These are phyloP conservation scores for Biscogniauxia sp. DNA, from an alignment of 2,329 filamentous ascomycete genomes.

Conservation along the genomic window DNA sequence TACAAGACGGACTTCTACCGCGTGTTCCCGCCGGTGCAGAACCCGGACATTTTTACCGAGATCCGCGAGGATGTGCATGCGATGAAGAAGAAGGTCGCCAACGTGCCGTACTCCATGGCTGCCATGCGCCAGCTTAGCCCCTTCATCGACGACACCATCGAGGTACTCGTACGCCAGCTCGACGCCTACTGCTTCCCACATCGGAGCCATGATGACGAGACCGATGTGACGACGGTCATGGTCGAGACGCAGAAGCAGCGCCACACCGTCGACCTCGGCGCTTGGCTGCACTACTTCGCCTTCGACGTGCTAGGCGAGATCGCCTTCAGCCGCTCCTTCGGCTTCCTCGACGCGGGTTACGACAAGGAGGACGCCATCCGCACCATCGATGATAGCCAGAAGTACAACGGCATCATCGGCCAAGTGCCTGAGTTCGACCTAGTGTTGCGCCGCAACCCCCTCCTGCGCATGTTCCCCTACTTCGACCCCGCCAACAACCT, in stretches of 20 bases:
- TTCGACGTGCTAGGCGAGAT: conserved; percentile 53
- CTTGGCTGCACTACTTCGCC: conserved; percentile 43
- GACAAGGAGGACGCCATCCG: conserved; percentile 52
- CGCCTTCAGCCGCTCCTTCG: conserved; percentile 50
- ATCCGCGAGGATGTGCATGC: conserved; percentile 53
- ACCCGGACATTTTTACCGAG: conserved; percentile 59
- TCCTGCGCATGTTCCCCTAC: conserved; percentile 40
- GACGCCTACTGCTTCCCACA: conserved; percentile 35
- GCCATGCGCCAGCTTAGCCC: conserved; percentile 51
- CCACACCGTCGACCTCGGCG: conserved; percentile 44
- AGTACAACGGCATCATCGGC: conserved; percentile 52
- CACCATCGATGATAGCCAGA: conserved; percentile 51
- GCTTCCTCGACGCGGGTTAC: conserved; percentile 47
- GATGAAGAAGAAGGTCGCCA: conserved; percentile 52
- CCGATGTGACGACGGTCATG: conserved; percentile 5
- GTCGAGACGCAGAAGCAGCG: conserved; percentile 3
- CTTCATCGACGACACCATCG: conserved; percentile 51
- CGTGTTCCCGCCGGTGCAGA: conserved; percentile 55
- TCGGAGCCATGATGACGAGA: conserved; percentile 15
- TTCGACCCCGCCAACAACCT: conserved; percentile 44
- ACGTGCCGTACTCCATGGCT: conserved; percentile 52
- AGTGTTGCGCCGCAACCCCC: conserved; percentile 48
- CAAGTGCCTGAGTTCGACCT: conserved; percentile 50
- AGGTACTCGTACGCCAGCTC: conserved; percentile 43
- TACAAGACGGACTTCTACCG: conserved; percentile 52